Percentiles rank a stretch among this genome's conserved stretches.
Evolutionary conservation across 2,329 filamentous ascomycete species (phyloP).

Genomic region (Tolypocladium sp.): DNA sequence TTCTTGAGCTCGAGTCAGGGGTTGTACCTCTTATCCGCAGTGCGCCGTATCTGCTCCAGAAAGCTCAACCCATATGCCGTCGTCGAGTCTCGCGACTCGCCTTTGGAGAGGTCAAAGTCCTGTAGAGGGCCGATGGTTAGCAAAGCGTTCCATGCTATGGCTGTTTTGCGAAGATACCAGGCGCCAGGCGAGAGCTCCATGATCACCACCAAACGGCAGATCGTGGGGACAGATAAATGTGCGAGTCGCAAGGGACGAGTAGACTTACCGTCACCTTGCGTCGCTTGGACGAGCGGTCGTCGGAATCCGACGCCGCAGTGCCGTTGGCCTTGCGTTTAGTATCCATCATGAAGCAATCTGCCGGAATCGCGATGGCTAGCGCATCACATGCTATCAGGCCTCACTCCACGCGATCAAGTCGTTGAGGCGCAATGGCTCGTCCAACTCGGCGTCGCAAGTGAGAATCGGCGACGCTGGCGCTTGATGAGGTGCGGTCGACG

Average conservation of each 20-base stretch:
- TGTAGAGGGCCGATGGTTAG: constrained; percentile 4
- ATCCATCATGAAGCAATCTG: constrained; percentile 34
- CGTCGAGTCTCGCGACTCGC: constrained; percentile 60
- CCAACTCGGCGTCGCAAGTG: constrained; percentile 3
- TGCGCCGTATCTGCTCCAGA: constrained; percentile 64
- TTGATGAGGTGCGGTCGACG: constrained; percentile 1
- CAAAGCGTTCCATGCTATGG: neutral
- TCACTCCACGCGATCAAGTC: constrained; percentile 1
- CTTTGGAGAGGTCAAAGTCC: constrained; percentile 39
- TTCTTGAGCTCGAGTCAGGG: neutral
- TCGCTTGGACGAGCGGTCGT: constrained; percentile 47
- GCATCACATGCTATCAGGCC: constrained; percentile 15
- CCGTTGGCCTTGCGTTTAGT: constrained; percentile 48
- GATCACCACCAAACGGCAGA: neutral
- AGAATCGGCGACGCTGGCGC: neutral
- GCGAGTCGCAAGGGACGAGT: constrained; percentile 8
- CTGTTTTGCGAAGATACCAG: neutral
- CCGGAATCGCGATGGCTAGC: constrained; percentile 13
- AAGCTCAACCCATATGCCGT: constrained; percentile 64
- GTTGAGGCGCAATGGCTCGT: constrained; percentile 17
- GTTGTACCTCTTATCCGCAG: constrained; percentile 73
- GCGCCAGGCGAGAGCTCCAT: neutral
- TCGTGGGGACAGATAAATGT: neutral
- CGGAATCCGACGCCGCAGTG: constrained; percentile 31
- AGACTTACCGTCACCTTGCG: constrained; percentile 41